These are phyloP conservation scores for Kluyveromyces wickerhamii DNA, from an alignment of 805 yeast genomes.

Conservation along the genomic window DNA sequence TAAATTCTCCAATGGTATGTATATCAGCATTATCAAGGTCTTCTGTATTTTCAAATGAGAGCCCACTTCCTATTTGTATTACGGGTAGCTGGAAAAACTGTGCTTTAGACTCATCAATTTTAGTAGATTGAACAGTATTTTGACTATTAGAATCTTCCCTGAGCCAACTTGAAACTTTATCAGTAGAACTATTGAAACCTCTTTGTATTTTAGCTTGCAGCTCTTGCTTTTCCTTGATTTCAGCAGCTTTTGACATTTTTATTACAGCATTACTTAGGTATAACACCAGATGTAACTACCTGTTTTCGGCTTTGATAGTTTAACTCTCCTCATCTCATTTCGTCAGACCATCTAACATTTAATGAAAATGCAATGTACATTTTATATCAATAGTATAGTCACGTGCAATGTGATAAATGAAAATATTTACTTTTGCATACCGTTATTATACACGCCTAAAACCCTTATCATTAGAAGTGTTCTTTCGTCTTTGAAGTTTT, in stretches of 20 bases:
- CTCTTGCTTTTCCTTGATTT: conserved; percentile 27
- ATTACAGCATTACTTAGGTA: no score
- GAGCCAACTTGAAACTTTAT: conserved; percentile 26
- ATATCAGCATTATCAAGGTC: conserved; percentile 16
- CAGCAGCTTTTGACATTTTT: conserved; percentile 31
- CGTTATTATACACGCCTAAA: conserved; percentile 8
- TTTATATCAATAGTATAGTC: no score
- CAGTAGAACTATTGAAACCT: conserved; percentile 16
- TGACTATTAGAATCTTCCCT: conserved; percentile 3
- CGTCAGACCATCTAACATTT: no score
- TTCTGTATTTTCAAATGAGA: conserved; percentile 14
- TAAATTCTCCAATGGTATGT: conserved; percentile 30
- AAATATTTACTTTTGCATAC: no score
- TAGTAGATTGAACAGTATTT: conserved; percentile 4
- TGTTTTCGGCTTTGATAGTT: no score
- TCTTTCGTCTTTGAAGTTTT: conserved; percentile 39
- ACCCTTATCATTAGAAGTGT: conserved; percentile 21
- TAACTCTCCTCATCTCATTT: no score
- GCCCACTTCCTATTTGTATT: conserved; percentile 26
- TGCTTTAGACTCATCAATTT: conserved; percentile 16
- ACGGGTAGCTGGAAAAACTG: conserved; percentile 28
- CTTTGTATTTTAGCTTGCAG: conserved; percentile 28
- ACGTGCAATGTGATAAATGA: no score
- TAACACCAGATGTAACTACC: no score
- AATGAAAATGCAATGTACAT: no score